Evolutionary conservation across 2,329 filamentous ascomycete genomes (phyloP).

Genomic region (Epichloe scottii): DNA sequence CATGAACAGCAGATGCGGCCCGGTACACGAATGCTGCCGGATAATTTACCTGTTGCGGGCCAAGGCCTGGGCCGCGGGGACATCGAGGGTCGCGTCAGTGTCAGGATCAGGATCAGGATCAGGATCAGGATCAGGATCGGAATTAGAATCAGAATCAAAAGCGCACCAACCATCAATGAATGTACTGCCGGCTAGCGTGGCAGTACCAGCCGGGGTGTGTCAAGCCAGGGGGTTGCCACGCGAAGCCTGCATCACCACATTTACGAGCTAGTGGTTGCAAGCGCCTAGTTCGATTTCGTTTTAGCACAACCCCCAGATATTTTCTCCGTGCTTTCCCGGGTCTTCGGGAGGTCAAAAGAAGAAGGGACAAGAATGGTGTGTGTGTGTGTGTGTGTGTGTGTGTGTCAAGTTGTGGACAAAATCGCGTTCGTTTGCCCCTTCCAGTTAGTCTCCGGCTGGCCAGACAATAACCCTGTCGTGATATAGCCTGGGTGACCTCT

Average conservation of each 20-base stretch:
- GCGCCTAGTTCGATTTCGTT: not conserved
- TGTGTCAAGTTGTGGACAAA: not conserved
- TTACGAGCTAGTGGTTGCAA: not conserved
- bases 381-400: not conserved
- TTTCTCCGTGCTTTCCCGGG: not conserved
- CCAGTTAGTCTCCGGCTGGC: not conserved
- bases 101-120: not conserved
- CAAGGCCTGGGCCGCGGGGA: not conserved
- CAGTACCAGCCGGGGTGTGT: not conserved
- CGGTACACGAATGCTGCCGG: constrained; percentile 4
- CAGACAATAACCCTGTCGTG: not conserved
- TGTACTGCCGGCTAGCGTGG: constrained; percentile 1
- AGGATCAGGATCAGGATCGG: not conserved
- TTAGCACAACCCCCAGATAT: not conserved
- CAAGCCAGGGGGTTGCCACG: not conserved
- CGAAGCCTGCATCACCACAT: not conserved
- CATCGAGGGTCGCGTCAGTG: not conserved
- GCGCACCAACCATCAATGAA: not conserved
- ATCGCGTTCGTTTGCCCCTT: not conserved
- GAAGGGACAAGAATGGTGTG: too few species aligned
- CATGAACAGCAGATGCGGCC: constrained; percentile 6
- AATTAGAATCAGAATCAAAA: too few species aligned
- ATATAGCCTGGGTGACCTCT: not conserved
- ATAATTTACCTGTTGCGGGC: not conserved
- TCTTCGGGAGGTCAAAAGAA: not conserved